Percentiles rank a stretch among this genome's conserved stretches.
Conservation (phyloP, 768 basidiomycete species). For the Chalciporus sphaerocephalus region DNA sequence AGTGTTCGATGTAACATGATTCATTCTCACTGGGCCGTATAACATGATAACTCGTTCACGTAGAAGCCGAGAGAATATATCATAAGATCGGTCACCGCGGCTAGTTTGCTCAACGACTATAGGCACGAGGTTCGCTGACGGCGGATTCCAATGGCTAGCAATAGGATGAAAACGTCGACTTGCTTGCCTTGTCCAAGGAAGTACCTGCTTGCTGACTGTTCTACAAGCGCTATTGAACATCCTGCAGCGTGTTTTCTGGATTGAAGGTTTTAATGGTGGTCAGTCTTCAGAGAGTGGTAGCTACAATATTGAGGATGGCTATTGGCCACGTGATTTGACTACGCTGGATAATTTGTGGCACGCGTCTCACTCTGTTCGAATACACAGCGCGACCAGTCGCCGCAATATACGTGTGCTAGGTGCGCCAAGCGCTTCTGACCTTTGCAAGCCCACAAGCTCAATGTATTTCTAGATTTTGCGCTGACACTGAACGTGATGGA, state of each 20-base stretch:
- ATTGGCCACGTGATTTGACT: conserved; percentile 26
- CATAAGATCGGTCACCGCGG: conserved; percentile 86
- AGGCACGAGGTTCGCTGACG: conserved; percentile 69
- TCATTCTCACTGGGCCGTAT: conserved; percentile 73
- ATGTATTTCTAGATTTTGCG: background rate
- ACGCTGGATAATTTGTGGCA: conserved; percentile 12
- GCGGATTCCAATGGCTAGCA: conserved; percentile 41
- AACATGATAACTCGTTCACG: conserved; percentile 95
- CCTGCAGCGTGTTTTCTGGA: conserved; percentile 1
- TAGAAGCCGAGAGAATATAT: conserved; percentile 91
- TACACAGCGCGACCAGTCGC: conserved; percentile 5
- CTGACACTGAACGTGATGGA: conserved; percentile 19
- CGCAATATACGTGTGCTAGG: conserved; percentile 11
- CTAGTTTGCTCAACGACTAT: conserved; percentile 94
- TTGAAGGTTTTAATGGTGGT: conserved; percentile 6
- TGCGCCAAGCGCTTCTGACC: conserved; percentile 1
- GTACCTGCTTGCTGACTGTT: conserved; percentile 17
- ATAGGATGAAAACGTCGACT: conserved; percentile 53
- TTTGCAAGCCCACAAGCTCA: background rate
- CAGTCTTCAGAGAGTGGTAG: conserved; percentile 1
- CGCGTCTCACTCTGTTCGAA: conserved; percentile 13
- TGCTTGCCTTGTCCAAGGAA: conserved; percentile 10
- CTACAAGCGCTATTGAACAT: conserved; percentile 31
- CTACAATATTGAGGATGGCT: background rate
- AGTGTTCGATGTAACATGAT: conserved; percentile 5